Base-by-base conservation (phyloP, 352 stramenopile genomes). In the Phytophthora rubi region DNA sequence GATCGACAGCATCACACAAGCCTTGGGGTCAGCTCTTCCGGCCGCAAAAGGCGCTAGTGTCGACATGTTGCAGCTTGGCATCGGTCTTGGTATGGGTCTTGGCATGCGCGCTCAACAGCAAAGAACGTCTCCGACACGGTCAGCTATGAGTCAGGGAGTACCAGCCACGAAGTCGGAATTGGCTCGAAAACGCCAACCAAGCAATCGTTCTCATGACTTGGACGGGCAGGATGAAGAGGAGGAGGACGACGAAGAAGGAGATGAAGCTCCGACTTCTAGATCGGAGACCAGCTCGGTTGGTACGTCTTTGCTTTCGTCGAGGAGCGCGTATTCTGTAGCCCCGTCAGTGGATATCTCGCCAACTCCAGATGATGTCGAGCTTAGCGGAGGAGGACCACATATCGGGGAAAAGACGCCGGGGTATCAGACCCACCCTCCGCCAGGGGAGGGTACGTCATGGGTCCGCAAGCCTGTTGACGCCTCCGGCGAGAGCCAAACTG, bases 61-160 rank as follows among this genome's bases (percentile, higher is more conserved):
- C 8, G 81, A 93, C 30, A 91, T 92, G 75, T 66, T 95, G 13
- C 89, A 96, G 55, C 77, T 95, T 23, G 85, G 86, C 1, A 89
- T 98, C 33, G 87, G 90, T 44, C 75, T 98, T 28, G 94, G 93
- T 1, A 92, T 98, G 82, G 93, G 94, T 1, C 82, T 98, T 26
- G 90, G 90, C 6, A 78, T 98, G 53, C 70, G 90, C 2, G 77
- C 85, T 26, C 79, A 91, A 26, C 79, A 83, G 28, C 82, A 79
- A 67, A 68, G 62, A 12, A 68, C 57, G 16, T 70, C 76, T 48
- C 61, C 68, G 49, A 68, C 35, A 2, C 62, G 64, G 16, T 59
- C 18, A 35, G 54, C 23, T 13, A 55, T 23, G 55, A 62, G 13
- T 18, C 53, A 49, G 51, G 69, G 30, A 53, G 65, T n/a, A 30